Conservation (phyloP, 176 grass and related monocot genomes). For the Bromus sterilis region DNA sequence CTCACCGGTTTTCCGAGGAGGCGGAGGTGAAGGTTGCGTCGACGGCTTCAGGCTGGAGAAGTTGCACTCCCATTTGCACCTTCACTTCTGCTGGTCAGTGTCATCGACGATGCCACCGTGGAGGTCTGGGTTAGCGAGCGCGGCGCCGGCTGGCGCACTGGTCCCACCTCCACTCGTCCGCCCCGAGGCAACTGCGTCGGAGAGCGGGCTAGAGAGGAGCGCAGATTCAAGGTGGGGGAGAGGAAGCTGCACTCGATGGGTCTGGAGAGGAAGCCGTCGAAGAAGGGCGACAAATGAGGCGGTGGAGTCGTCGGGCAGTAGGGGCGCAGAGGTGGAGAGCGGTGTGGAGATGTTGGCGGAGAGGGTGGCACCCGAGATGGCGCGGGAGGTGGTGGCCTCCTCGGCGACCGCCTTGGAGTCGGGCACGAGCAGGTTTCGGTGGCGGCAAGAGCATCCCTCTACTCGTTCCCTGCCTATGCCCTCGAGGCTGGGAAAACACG, state of each 20-base stretch:
- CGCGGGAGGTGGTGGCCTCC: constrained; percentile 43
- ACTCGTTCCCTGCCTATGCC: too few relatives aligned
- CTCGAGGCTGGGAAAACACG: too few relatives aligned
- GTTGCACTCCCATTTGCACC: constrained; percentile 37
- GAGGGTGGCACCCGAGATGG: constrained; percentile 66
- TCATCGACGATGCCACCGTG: constrained; percentile 14
- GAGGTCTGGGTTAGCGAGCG: neutral
- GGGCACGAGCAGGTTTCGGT: neutral
- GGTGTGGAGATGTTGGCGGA: constrained; percentile 76
- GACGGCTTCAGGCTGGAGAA: constrained; percentile 39
- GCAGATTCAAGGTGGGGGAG: constrained; percentile 78
- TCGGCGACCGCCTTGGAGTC: constrained; percentile 27
- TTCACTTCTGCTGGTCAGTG: constrained; percentile 22
- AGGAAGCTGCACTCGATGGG: constrained; percentile 61
- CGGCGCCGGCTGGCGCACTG: constrained; percentile 8
- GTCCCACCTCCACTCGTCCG: constrained; percentile 14
- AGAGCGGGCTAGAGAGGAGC: constrained; percentile 61
- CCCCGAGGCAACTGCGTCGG: constrained; percentile 11
- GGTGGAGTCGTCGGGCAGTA: constrained; percentile 31
- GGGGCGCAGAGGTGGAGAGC: constrained; percentile 60
- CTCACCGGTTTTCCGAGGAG: constrained; percentile 1
- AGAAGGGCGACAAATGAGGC: constrained; percentile 42
- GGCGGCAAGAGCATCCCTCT: too few relatives aligned
- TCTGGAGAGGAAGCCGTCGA: constrained; percentile 47
- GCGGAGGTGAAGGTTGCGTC: neutral